Base-by-base conservation (phyloP, 441 rosid genomes). In the Daphne laureola region DNA sequence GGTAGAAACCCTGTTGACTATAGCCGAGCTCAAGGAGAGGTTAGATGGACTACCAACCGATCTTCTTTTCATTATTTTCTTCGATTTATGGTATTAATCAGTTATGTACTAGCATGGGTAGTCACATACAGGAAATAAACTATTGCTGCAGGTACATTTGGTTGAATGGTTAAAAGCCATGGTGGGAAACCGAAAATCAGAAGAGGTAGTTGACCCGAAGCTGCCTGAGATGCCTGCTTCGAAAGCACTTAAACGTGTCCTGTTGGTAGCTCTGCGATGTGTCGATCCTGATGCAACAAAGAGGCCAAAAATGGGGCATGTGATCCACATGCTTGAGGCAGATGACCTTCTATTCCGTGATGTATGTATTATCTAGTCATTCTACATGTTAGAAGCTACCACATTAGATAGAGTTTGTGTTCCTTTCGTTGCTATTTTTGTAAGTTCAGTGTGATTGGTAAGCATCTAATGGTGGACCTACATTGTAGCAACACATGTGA, bases 211-310 rank as follows among this genome's bases (percentile, higher is more conserved):
- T 27, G 98, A 92, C 70, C 94, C 96, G 0, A 92, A 92, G 76
- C 51, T 92, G 69, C 80, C 86, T 2, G 80, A 84, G 54, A 73
- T 81, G 81, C 96, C 96, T 59, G 72, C 92, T 49, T 80, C 98
- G 23, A 92, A 92, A 62, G 98, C 94, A 25, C 82, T 92, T 49
- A 89, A 92, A 70, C 91, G 98, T 14, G 75, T 71, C 51, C 69
- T 92, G 48, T 73, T 92, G 50, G 96, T 92, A 17, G 96, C 98
- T 59, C 78, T 88, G 50, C 78, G 88, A 60, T 92, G 98, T 54
- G 96, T 92, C 35, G 98, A 92, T 66, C 96, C 98, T 26, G 98
- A 88, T 62, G 98, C 96, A 15, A 82, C 91, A 51, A 92, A 86
- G 76, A 86, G 98, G 68, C 98, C 98, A 43, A 92, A 86, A 76